A percentile compares a stretch with the other conserved stretches of the same genome.
Conservation (phyloP, 2,329 filamentous ascomycete species). For the Lecanicillium sp. region DNA sequence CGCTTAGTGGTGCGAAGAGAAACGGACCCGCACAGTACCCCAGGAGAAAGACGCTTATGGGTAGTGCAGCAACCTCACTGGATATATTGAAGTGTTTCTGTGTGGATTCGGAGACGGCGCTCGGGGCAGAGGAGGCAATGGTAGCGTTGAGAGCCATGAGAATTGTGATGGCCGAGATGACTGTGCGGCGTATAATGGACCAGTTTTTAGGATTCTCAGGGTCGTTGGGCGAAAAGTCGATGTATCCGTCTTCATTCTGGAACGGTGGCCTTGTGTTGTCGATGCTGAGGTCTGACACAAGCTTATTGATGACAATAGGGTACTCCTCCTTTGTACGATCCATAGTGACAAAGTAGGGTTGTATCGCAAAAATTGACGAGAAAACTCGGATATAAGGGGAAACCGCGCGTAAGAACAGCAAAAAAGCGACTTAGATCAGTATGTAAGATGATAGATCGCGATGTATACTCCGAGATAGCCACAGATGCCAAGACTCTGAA, state of each 20-base stretch:
- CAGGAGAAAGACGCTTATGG: constrained; percentile 49
- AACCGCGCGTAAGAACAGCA: too few relatives aligned
- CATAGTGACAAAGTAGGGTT: too few relatives aligned
- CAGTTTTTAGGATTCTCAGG: constrained; percentile 47
- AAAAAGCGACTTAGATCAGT: too few relatives aligned
- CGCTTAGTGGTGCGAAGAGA: constrained; percentile 50
- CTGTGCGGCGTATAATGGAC: constrained; percentile 32
- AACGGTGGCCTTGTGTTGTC: constrained; percentile 27
- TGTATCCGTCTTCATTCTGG: constrained; percentile 42
- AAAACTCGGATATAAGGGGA: too few relatives aligned
- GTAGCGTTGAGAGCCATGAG: constrained; percentile 50
- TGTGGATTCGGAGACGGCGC: constrained; percentile 28
- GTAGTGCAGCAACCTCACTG: constrained; percentile 39
- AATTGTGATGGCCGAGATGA: constrained; percentile 36
- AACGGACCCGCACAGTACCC: constrained; percentile 54
- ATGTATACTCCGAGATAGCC: too few relatives aligned
- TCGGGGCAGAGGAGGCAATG: constrained; percentile 32
- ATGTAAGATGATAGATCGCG: too few relatives aligned
- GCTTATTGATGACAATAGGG: too few relatives aligned
- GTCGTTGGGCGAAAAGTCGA: constrained; percentile 46
- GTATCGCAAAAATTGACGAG: too few relatives aligned
- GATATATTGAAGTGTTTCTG: constrained; percentile 42
- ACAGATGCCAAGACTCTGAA: too few relatives aligned
- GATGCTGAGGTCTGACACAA: too few relatives aligned
- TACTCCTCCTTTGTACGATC: too few relatives aligned